Conservation (phyloP, 768 basidiomycete species). For the Artomyces pyxidatus region DNA sequence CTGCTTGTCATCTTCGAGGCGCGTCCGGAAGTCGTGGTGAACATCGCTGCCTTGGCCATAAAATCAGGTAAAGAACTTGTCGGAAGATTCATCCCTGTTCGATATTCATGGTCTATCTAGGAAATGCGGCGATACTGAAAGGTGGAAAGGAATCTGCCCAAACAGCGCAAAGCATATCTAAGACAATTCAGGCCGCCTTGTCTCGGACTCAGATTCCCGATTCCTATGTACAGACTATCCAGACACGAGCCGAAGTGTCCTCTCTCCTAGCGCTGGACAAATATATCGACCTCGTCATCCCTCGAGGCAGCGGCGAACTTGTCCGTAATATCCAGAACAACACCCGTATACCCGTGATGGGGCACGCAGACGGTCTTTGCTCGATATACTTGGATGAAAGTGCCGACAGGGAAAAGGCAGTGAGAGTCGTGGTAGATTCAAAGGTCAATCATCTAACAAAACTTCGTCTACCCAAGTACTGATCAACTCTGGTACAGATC, state of each 20-base stretch:
- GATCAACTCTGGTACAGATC: slow-evolving; percentile 37
- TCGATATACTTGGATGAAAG: slow-evolving; percentile 81
- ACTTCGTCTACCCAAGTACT: not conserved
- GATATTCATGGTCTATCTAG: slow-evolving; percentile 31
- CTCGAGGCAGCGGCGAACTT: slow-evolving; percentile 86
- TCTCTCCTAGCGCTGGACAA: slow-evolving; percentile 78
- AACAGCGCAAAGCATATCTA: slow-evolving; percentile 69
- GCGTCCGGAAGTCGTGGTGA: slow-evolving; percentile 94
- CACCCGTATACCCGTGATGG: slow-evolving; percentile 96
- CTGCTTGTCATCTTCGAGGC: slow-evolving; percentile 96
- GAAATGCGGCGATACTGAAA: slow-evolving; percentile 95
- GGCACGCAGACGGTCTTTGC: slow-evolving; percentile 96
- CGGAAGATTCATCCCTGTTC: slow-evolving; percentile 1
- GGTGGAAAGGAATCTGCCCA: slow-evolving; percentile 92
- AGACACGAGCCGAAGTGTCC: slow-evolving; percentile 87
- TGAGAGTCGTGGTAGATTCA: slow-evolving; percentile 78
- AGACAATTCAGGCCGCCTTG: slow-evolving; percentile 74
- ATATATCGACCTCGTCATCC: slow-evolving; percentile 96
- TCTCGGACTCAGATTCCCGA: slow-evolving; percentile 62
- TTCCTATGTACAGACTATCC: slow-evolving; percentile 85
- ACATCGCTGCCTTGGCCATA: slow-evolving; percentile 92
- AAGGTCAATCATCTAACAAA: slow-evolving; percentile 50
- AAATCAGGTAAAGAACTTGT: slow-evolving; percentile 67
- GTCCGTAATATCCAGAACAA: slow-evolving; percentile 83
- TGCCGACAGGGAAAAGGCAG: slow-evolving; percentile 72